Evolutionary conservation across 768 basidiomycete genomes (phyloP).

Genomic region (Tylopilus sp.): DNA sequence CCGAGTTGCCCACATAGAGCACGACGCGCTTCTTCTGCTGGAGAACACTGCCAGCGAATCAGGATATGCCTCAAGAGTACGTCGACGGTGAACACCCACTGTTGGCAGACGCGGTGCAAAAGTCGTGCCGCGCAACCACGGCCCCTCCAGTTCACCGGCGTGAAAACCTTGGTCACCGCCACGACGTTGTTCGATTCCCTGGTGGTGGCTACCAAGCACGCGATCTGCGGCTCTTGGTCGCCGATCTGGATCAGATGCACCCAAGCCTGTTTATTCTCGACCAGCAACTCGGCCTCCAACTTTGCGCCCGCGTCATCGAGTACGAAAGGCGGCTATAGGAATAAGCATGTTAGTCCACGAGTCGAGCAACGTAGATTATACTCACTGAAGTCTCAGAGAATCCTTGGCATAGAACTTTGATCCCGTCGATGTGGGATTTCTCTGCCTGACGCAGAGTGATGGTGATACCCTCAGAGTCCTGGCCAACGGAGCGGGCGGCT

Average conservation of each 20-base stretch:
- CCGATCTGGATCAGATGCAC: slow-evolving; percentile 43
- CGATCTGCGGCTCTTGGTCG: slow-evolving; percentile 38
- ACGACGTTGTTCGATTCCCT: slow-evolving; percentile 52
- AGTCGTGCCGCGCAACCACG: slow-evolving; percentile 59
- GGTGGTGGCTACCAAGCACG: slow-evolving; percentile 65
- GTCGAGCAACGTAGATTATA: background rate
- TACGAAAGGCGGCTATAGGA: slow-evolving; percentile 53
- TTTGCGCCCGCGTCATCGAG: slow-evolving; percentile 42
- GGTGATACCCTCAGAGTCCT: slow-evolving; percentile 1
- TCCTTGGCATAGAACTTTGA: slow-evolving; percentile 46
- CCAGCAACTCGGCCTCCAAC: slow-evolving; percentile 48
- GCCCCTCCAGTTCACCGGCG: slow-evolving; percentile 47
- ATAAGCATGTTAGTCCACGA: background rate
- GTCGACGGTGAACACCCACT: slow-evolving; percentile 37
- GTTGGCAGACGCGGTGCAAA: slow-evolving; percentile 51
- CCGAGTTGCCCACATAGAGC: slow-evolving; percentile 54
- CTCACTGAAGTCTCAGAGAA: slow-evolving; percentile 64
- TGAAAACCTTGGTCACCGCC: slow-evolving; percentile 72
- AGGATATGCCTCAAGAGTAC: background rate
- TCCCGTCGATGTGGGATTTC: slow-evolving; percentile 24
- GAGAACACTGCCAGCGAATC: slow-evolving; percentile 13
- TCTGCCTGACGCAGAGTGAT: slow-evolving; percentile 35
- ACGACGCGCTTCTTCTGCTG: slow-evolving; percentile 35
- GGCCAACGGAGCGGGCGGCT: background rate
- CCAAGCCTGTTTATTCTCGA: slow-evolving; percentile 52